Evolutionary conservation across 2,329 filamentous ascomycete species (phyloP).

Genomic region (Fusarium virguliforme): DNA sequence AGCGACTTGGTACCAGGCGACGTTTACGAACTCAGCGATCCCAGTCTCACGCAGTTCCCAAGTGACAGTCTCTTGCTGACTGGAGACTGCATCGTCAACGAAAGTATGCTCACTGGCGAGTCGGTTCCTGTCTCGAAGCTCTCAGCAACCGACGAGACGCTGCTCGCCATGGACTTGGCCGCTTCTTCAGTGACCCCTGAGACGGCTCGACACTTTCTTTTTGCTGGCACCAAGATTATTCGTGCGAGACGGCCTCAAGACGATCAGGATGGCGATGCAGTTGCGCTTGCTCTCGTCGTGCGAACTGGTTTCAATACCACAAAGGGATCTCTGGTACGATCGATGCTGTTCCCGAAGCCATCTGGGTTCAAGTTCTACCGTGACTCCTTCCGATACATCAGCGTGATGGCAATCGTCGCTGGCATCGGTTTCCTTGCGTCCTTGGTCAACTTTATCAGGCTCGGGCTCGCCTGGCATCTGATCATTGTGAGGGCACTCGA

Average conservation of each 20-base stretch:
- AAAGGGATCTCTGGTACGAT: conserved; percentile 94
- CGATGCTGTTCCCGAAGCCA: conserved; percentile 98
- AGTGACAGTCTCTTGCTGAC: conserved; percentile 92
- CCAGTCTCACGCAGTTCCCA: conserved; percentile 87
- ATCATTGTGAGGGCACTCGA: conserved; percentile 95
- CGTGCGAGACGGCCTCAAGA: conserved; percentile 91
- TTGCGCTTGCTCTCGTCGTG: conserved; percentile 91
- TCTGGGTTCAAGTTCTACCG: conserved; percentile 99
- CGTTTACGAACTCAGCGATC: conserved; percentile 97
- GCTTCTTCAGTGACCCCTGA: conserved; percentile 88
- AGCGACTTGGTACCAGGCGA: conserved; percentile 94
- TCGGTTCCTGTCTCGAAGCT: conserved; percentile 96
- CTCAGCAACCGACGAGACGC: conserved; percentile 84
- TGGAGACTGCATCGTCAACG: conserved; percentile 98
- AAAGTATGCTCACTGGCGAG: conserved; percentile 98
- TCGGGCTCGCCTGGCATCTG: conserved; percentile 88
- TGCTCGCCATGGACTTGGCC: conserved; percentile 82
- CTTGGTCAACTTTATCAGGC: conserved; percentile 91
- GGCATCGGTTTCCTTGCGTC: conserved; percentile 90
- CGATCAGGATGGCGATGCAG: conserved; percentile 87
- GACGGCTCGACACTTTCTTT: conserved; percentile 90
- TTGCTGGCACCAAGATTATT: conserved; percentile 95
- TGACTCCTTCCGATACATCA: conserved; percentile 97
- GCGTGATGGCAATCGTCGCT: conserved; percentile 93
- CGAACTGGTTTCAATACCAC: conserved; percentile 98